phyloP scores from a whole-genome alignment of 345 rosid species.

The rapeseed (Brassica napus) region DNA sequence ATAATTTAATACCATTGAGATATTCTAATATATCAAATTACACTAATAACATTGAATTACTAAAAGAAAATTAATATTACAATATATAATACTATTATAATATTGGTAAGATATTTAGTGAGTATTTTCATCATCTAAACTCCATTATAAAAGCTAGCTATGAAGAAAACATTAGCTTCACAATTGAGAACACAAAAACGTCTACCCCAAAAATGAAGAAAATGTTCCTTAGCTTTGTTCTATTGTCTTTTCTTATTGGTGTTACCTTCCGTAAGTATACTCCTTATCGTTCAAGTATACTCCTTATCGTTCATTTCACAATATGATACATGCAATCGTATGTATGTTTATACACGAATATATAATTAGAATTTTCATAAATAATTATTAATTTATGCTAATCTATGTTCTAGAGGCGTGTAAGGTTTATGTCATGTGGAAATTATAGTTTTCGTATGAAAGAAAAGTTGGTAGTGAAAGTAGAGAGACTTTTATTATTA shows the following conservation, averaged over 20 bases:
- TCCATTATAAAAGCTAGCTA: not conserved
- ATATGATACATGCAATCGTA: not conserved
- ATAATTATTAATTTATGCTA: not conserved
- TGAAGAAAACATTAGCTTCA: not conserved
- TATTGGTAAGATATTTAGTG: not conserved
- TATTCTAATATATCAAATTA: too few species aligned
- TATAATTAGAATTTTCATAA: not conserved
- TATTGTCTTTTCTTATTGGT: not conserved
- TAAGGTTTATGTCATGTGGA: not conserved
- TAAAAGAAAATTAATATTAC: too few species aligned
- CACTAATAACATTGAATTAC: not conserved
- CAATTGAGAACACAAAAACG: not conserved
- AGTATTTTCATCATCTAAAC: not conserved
- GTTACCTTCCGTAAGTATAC: not conserved
- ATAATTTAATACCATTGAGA: not conserved
- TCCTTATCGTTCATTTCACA: not conserved
- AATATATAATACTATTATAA: too few species aligned
- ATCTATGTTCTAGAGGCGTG: not conserved
- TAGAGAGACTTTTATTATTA: too few species aligned
- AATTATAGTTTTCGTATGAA: not conserved
- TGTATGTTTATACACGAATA: not conserved
- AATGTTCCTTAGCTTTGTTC: not conserved
- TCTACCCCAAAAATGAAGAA: not conserved
- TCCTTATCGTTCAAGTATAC: not conserved
- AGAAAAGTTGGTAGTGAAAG: not conserved